phyloP scores from a whole-genome alignment of 495 filamentous ascomycete genomes.

The Penicillium macrosclerotiorum region DNA sequence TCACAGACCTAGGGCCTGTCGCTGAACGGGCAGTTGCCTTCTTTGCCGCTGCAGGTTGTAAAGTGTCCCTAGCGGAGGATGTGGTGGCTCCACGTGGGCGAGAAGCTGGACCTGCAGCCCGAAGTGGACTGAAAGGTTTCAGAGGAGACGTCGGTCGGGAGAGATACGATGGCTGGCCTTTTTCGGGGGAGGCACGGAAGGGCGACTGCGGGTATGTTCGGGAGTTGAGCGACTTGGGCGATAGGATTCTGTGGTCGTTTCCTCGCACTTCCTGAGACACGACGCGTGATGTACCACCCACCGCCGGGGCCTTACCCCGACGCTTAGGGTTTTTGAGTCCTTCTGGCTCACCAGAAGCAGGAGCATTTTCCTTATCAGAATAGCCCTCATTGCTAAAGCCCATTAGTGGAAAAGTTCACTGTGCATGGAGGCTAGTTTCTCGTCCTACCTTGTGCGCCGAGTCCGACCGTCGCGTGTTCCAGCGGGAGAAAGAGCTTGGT shows the following conservation, averaged over 20 bases:
- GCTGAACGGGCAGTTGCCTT: slow-evolving; percentile 31
- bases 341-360: slow-evolving; percentile 36
- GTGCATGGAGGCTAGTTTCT: background rate
- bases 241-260: slow-evolving; percentile 61
- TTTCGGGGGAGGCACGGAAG: slow-evolving; percentile 43
- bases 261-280: slow-evolving; percentile 48
- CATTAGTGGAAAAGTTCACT: slow-evolving; percentile 12
- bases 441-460: slow-evolving; percentile 63
- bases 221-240: slow-evolving; percentile 79
- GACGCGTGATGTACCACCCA: slow-evolving; percentile 43
- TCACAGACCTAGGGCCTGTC: slow-evolving; percentile 27
- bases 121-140: slow-evolving; percentile 51
- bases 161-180: slow-evolving; percentile 47
- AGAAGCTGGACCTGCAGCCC: slow-evolving; percentile 37
- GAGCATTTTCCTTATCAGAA: slow-evolving; percentile 78
- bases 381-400: slow-evolving; percentile 59
- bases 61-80: slow-evolving; percentile 26
- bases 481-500: slow-evolving; percentile 27
- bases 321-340: slow-evolving; percentile 60
- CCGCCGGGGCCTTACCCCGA: slow-evolving; percentile 43
- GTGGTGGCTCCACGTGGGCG: slow-evolving; percentile 34
- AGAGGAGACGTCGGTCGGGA: slow-evolving; percentile 54
- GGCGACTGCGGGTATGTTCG: slow-evolving; percentile 63
- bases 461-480: slow-evolving; percentile 35
- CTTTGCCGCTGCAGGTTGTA: slow-evolving; percentile 32